Evolutionary conservation across 1,284 basidiomycete species (phyloP), one percentile per base, ranked within the genome.

Genomic region (Apiotrichum gracile): DNA sequence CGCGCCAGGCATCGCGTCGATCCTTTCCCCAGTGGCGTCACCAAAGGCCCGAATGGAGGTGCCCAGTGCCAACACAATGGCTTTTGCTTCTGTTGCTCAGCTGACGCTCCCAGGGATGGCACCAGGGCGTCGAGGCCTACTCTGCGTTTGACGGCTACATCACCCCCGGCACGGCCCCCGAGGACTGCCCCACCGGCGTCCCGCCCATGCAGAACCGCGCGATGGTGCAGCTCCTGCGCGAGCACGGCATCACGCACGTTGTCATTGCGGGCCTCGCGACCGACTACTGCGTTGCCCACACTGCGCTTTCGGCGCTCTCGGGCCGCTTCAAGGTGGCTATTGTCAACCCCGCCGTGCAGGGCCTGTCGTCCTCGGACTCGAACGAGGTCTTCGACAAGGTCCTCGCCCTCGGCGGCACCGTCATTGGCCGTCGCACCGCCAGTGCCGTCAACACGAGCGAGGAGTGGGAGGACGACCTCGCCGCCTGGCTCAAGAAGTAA

Each of bases 251-350:
- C 4, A 67, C 70, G 25, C 73, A 75, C 46, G 76, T 84, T 10
- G 78, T 82, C 34, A 74, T 85, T 5, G 77, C 76, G 1, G 84
- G 84, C 4, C 72, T 86, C 19, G 84, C 84, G 39, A 80, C 81
- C 17, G 84, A 85, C 64, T 84, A 80, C 61, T 85, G 84, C 41
- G 62, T 70, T 9, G 19, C 51, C 2, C 55, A 60, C 35, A 68
- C 70, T 2, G 63, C 67, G 13, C 44, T 57, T 17, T 63, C 66
- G 8, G 58, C 63, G 7, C 25, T 70, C 21, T 45, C 45, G 22
- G 52, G 56, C 5, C 52, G 58, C 4, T 66, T 69, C 52, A 19
- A 58, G 12, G 66, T 65, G 3, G 38, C 60, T 22, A 29, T 72
- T 2, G 38, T 69, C 21, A 55, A 47, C 2, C 58, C 65, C 12